phyloP scores from a whole-genome alignment of 2,329 filamentous ascomycete genomes.

The Paraphaeosphaeria sporulosa region DNA sequence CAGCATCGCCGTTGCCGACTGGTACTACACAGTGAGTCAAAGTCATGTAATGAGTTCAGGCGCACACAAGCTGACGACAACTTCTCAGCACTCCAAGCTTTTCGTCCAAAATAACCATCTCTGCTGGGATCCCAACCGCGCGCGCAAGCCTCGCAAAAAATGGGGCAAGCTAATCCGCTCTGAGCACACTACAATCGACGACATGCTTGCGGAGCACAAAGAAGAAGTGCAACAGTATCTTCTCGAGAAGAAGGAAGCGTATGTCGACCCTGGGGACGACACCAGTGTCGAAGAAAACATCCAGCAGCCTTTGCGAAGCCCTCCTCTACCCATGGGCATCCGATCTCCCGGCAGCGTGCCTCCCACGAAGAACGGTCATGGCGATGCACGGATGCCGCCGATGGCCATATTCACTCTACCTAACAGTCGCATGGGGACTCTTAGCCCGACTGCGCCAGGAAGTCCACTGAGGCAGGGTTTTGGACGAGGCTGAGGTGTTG shows the following conservation, averaged over 20 bases:
- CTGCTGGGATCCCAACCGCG: constrained; percentile 73
- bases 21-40: constrained; percentile 74
- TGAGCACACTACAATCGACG: constrained; percentile 55
- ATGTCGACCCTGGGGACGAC: constrained; percentile 32
- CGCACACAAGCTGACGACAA: constrained; percentile 9
- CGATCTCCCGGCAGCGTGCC: constrained; percentile 22
- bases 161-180: constrained; percentile 63
- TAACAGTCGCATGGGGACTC: constrained; percentile 10
- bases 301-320: constrained; percentile 29
- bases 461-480: constrained; percentile 37
- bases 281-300: constrained; percentile 22
- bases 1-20: constrained; percentile 75
- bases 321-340: constrained; percentile 23
- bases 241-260: constrained; percentile 50
- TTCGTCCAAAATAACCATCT: constrained; percentile 79
- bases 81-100: constrained; percentile 71
- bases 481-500: constrained; percentile 14
- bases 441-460: constrained; percentile 30
- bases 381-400: constrained; percentile 29
- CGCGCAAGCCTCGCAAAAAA: constrained; percentile 62
- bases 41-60: not conserved
- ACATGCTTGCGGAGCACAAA: constrained; percentile 65
- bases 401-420: constrained; percentile 38
- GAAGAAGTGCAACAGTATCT: constrained; percentile 59
- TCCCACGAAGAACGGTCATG: constrained; percentile 20